Evolutionary conservation across 1,284 basidiomycete species (phyloP).

Genomic region (Vanrija pseudolonga): DNA sequence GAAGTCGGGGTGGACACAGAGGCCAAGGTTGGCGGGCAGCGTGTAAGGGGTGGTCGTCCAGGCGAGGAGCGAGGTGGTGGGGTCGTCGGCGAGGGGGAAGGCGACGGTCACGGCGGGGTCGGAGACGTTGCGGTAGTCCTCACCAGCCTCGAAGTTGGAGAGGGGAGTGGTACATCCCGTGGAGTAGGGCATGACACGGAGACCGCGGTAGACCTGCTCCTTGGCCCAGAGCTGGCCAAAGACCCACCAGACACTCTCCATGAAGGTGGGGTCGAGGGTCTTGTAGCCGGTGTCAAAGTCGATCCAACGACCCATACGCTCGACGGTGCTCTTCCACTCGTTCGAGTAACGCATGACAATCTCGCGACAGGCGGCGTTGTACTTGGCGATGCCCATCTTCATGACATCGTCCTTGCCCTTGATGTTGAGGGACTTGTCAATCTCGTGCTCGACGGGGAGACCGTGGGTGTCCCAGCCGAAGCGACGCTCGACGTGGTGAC

Average conservation of each 20-base stretch:
- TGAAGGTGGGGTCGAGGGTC: conserved; percentile 87
- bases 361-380: conserved; percentile 93
- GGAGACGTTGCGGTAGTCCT: conserved; percentile 87
- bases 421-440: conserved; percentile 95
- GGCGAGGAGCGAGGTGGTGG: conserved; percentile 82
- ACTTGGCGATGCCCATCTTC: conserved; percentile 92
- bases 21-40: conserved; percentile 86
- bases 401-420: conserved; percentile 91
- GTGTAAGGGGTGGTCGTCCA: conserved; percentile 99
- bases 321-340: conserved; percentile 93
- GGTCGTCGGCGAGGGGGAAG: conserved; percentile 91
- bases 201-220: conserved; percentile 88
- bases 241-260: conserved; percentile 99
- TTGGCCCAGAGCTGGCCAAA: conserved; percentile 90
- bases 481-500: conserved; percentile 87
- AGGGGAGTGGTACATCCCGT: conserved; percentile 93
- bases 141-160: conserved; percentile 96
- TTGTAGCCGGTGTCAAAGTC: conserved; percentile 99
- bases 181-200: conserved; percentile 98
- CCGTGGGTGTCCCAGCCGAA: conserved; percentile 99
- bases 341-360: conserved; percentile 97
- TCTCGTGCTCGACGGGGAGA: conserved; percentile 97
- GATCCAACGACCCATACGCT: conserved; percentile 99
- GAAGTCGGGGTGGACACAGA: conserved; percentile 94
- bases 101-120: conserved; percentile 94